phyloP scores from a whole-genome alignment of 257 asterid species.

The Forsythia viridissima region DNA sequence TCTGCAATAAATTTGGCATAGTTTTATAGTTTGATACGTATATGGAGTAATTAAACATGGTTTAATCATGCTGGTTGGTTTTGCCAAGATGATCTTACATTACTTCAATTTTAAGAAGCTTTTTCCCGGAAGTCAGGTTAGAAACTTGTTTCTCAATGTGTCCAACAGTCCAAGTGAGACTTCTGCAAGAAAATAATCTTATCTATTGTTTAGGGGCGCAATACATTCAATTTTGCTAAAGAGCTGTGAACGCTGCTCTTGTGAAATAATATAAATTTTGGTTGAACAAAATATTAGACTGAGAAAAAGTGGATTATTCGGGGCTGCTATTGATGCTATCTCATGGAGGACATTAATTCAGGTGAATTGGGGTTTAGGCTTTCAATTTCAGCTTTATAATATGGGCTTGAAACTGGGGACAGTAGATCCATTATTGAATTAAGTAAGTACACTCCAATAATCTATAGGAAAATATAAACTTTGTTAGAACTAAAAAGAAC shows the following conservation, averaged over 20 bases:
- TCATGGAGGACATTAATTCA: conserved; percentile 5
- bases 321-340: background rate
- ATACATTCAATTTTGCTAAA: background rate
- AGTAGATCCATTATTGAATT: background rate
- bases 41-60: background rate
- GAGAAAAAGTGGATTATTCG: background rate
- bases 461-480: background rate
- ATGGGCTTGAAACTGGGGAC: conserved; percentile 11
- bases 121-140: background rate
- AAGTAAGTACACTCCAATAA: conserved; percentile 11
- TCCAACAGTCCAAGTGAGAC: background rate
- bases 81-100: conserved; percentile 10
- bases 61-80: conserved; percentile 9
- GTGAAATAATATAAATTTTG: conserved; percentile 1
- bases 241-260: background rate
- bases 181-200: conserved; percentile 1
- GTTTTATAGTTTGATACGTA: background rate
- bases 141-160: conserved; percentile 4
- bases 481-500: background rate
- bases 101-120: conserved; percentile 8
- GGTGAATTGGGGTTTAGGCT: background rate
- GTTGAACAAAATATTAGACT: background rate
- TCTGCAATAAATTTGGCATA: conserved; percentile 7
- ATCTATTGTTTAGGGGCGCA: background rate
- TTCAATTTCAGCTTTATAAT: conserved; percentile 4